Percentiles rank a stretch among this genome's conserved stretches.
These are phyloP conservation scores for Geotrichum ghanense DNA, from an alignment of 805 yeast species.

Conservation along the genomic window DNA sequence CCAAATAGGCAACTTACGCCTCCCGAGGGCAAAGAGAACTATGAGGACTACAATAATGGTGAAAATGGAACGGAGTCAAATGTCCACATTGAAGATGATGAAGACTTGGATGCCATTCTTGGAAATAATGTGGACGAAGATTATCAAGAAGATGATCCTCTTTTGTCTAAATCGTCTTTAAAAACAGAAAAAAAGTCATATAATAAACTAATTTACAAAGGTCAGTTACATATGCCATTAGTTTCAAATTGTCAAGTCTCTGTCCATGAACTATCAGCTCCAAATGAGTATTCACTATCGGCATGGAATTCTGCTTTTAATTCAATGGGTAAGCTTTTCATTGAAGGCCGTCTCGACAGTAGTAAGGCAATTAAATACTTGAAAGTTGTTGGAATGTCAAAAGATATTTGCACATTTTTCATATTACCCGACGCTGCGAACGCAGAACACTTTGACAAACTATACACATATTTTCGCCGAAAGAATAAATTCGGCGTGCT, in stretches of 20 bases:
- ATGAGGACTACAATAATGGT: conserved; percentile 7
- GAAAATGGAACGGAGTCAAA: neutral
- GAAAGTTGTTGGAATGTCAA: conserved; percentile 28
- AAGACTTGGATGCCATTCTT: conserved; percentile 25
- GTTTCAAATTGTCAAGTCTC: conserved; percentile 34
- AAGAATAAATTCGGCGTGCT: conserved; percentile 50
- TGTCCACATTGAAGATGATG: conserved; percentile 25
- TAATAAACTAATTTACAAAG: conserved; percentile 32
- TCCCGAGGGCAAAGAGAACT: neutral
- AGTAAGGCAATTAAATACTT: conserved; percentile 47
- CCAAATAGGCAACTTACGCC: neutral
- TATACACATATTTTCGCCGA: conserved; percentile 36
- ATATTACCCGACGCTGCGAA: conserved; percentile 24
- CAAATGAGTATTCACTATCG: conserved; percentile 13
- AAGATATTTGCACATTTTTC: conserved; percentile 44
- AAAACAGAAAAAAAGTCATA: neutral
- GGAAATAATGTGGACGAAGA: conserved; percentile 7
- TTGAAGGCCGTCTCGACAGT: conserved; percentile 55
- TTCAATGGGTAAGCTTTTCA: conserved; percentile 24
- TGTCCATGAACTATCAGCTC: conserved; percentile 26
- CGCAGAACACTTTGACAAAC: conserved; percentile 20
- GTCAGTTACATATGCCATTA: conserved; percentile 38
- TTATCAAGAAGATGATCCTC: neutral
- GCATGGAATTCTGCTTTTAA: conserved; percentile 18
- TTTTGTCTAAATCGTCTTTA: neutral